These are phyloP conservation scores for Verticillium albo-atrum DNA, from an alignment of 2,329 filamentous ascomycete species.

Conservation along the genomic window DNA sequence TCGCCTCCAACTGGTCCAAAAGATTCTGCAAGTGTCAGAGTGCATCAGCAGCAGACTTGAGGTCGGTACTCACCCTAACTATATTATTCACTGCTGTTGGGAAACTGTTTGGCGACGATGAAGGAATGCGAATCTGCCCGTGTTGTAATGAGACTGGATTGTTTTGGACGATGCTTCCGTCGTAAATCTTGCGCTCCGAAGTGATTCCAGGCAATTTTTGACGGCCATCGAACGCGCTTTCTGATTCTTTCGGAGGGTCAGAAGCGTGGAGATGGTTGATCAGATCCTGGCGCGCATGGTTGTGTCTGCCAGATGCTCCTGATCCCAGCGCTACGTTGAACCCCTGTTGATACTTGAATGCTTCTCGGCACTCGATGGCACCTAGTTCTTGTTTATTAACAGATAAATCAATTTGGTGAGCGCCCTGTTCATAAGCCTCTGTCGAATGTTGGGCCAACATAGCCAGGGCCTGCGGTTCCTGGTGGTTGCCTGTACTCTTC, in stretches of 20 bases:
- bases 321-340: neutral
- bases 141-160: neutral
- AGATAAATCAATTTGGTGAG: neutral
- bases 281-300: neutral
- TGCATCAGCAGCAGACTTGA: neutral
- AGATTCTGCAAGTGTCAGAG: neutral
- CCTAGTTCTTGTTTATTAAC: neutral
- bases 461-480: no score
- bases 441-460: no score
- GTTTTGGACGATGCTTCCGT: no score
- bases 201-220: no score
- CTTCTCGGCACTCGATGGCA: neutral
- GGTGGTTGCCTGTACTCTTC: no score
- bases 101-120: neutral
- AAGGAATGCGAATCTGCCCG: neutral
- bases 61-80: neutral
- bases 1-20: neutral
- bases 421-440: no score
- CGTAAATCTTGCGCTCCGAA: no score
- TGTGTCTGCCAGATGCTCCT: neutral
- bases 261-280: neutral
- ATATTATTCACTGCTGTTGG: neutral
- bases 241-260: no score
- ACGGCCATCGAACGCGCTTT: no score
- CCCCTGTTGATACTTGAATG: neutral